Evolutionary conservation across 2,329 filamentous ascomycete species (phyloP).

Genomic region (Talaromyces marneffei): DNA sequence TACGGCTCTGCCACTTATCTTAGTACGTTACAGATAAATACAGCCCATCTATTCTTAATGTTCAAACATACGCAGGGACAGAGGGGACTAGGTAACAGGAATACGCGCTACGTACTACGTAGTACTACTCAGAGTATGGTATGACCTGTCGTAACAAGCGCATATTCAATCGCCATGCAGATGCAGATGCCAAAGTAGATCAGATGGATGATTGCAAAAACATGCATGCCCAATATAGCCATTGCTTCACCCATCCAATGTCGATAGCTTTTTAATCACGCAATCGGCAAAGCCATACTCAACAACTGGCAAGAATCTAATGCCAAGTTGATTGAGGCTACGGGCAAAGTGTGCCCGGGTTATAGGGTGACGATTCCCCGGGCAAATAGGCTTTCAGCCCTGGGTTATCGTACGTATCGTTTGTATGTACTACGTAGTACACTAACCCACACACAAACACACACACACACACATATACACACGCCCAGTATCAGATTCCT

Average conservation of each 20-base stretch:
- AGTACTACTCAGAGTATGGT: too few relatives aligned
- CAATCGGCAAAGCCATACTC: not conserved
- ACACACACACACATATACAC: too few relatives aligned
- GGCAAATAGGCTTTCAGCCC: not conserved
- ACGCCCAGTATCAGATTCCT: not conserved
- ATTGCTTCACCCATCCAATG: not conserved
- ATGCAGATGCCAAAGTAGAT: not conserved
- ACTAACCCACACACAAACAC: too few relatives aligned
- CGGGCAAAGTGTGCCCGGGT: not conserved
- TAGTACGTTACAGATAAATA: not conserved
- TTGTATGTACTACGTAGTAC: not conserved
- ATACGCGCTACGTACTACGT: not conserved
- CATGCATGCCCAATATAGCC: not conserved
- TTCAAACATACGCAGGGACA: not conserved
- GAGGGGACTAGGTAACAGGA: not conserved
- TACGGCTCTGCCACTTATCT: not conserved
- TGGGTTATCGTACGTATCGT: not conserved
- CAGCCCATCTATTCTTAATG: not conserved
- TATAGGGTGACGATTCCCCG: not conserved
- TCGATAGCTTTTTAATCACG: not conserved
- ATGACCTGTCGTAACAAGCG: not conserved
- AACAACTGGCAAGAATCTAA: not conserved
- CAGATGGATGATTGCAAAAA: not conserved
- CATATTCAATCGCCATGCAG: not conserved
- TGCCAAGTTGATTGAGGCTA: not conserved